These are phyloP conservation scores for Coffea eugenioides DNA, from an alignment of 257 asterid species.

Conservation along the genomic window DNA sequence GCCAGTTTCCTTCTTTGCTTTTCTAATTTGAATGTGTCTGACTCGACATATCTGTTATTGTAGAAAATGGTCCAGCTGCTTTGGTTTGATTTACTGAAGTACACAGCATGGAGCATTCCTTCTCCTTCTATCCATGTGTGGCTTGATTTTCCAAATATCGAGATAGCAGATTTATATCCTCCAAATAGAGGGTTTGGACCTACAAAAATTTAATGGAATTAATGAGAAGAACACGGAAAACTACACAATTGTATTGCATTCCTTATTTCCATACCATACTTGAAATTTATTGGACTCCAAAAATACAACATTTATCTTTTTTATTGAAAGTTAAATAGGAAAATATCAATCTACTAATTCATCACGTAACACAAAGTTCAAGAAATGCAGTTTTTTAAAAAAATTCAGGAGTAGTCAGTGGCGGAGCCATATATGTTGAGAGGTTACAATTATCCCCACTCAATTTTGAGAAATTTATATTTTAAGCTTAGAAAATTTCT, in stretches of 20 bases:
- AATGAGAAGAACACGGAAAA: background rate
- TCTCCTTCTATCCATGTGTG: constrained; percentile 51
- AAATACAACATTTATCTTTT: background rate
- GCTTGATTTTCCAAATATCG: constrained; percentile 38
- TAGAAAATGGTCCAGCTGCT: constrained; percentile 29
- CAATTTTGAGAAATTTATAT: too few relatives aligned
- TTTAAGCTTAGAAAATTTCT: too few relatives aligned
- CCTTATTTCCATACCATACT: background rate
- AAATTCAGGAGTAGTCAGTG: too few relatives aligned
- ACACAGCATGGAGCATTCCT: constrained; percentile 50
- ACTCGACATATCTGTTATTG: constrained; percentile 30
- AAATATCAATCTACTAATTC: too few relatives aligned
- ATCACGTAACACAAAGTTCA: too few relatives aligned
- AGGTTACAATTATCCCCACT: too few relatives aligned
- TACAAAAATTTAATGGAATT: constrained; percentile 4
- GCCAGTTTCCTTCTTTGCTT: constrained; percentile 26
- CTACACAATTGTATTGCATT: background rate
- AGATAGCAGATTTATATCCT: constrained; percentile 37
- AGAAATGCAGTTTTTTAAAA: too few relatives aligned
- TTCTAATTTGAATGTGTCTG: constrained; percentile 30
- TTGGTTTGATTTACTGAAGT: constrained; percentile 19
- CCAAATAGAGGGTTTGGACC: constrained; percentile 55
- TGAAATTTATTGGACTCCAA: background rate
- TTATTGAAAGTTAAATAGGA: too few relatives aligned
- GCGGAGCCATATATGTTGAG: too few relatives aligned